Conservation (phyloP, 2,329 filamentous ascomycete species). For the Alternaria brassicicola region DNA sequence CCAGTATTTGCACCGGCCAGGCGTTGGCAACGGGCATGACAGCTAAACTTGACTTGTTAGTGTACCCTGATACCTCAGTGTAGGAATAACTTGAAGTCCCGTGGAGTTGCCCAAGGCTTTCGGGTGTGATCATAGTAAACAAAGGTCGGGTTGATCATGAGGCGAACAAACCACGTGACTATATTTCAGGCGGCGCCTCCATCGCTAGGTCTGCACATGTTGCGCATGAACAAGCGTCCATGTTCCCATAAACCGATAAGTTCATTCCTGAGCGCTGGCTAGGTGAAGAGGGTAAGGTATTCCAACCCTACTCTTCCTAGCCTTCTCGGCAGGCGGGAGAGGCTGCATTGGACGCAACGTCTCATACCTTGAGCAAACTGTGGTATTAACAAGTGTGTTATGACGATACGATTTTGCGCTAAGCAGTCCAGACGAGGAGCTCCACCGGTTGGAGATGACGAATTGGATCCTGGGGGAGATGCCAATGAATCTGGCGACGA, state of each 20-base stretch:
- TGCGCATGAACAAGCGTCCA: slow-evolving; percentile 46
- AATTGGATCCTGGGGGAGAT: slow-evolving; percentile 48
- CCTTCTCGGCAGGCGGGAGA: slow-evolving; percentile 37
- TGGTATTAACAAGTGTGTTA: slow-evolving; percentile 43
- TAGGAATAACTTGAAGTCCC: background rate
- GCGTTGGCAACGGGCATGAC: slow-evolving; percentile 1
- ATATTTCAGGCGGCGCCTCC: slow-evolving; percentile 35
- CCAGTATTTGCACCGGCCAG: background rate
- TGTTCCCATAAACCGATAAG: slow-evolving; percentile 40
- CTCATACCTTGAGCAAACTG: slow-evolving; percentile 40
- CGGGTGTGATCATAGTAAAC: background rate
- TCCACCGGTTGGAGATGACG: slow-evolving; percentile 46
- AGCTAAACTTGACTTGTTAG: background rate
- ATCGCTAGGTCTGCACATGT: slow-evolving; percentile 55
- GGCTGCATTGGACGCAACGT: slow-evolving; percentile 43
- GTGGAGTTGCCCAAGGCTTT: background rate
- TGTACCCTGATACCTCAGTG: background rate
- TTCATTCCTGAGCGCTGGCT: slow-evolving; percentile 49
- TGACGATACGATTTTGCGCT: slow-evolving; percentile 49
- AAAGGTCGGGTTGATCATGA: background rate
- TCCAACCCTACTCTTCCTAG: slow-evolving; percentile 40
- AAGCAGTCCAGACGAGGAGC: slow-evolving; percentile 43
- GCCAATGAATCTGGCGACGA: slow-evolving; percentile 48
- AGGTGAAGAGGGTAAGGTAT: slow-evolving; percentile 37
- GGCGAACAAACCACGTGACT: slow-evolving; percentile 19